A percentile compares a stretch with the other conserved stretches of the same genome.
phyloP scores from a whole-genome alignment of 1,139 yeast genomes.

The Scheffersomyces lignicola region DNA sequence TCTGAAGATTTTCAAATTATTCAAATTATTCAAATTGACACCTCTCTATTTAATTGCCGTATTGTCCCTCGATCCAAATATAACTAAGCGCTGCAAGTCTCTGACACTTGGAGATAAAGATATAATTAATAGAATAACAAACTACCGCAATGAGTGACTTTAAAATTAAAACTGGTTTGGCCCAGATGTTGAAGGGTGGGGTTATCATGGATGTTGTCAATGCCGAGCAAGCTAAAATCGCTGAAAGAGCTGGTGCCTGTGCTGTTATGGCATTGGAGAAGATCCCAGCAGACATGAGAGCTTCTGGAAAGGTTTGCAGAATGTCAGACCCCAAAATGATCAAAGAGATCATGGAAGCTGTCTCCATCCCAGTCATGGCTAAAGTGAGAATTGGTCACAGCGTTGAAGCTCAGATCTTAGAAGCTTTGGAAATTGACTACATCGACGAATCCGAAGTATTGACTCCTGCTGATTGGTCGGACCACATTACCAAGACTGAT shows the following conservation, averaged over 20 bases:
- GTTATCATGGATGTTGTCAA: conserved; percentile 57
- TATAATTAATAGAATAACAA: no score
- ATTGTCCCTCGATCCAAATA: no score
- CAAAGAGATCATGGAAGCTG: conserved; percentile 70
- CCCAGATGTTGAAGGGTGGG: conserved; percentile 83
- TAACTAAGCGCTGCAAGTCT: no score
- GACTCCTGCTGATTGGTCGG: conserved; percentile 73
- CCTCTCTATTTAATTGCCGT: no score
- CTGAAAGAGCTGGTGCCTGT: conserved; percentile 85
- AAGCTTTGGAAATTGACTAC: conserved; percentile 74
- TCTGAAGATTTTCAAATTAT: no score
- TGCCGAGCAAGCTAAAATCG: conserved; percentile 55
- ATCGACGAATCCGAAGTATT: conserved; percentile 85
- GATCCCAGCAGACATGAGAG: conserved; percentile 86
- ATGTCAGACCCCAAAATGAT: conserved; percentile 89
- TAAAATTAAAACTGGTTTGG: conserved; percentile 76
- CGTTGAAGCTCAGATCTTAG: conserved; percentile 80
- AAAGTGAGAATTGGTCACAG: conserved; percentile 84
- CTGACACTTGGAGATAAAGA: no score
- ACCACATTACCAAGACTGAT: conserved; percentile 63
- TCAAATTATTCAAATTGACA: no score
- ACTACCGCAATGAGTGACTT: conserved; percentile 43
- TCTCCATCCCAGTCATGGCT: conserved; percentile 82
- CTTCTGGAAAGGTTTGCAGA: conserved; percentile 80
- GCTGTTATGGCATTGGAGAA: conserved; percentile 90